Evolutionary conservation across 805 yeast genomes (phyloP), one percentile per base, ranked within the genome.

Genomic region (Candida xiaguanensis): DNA sequence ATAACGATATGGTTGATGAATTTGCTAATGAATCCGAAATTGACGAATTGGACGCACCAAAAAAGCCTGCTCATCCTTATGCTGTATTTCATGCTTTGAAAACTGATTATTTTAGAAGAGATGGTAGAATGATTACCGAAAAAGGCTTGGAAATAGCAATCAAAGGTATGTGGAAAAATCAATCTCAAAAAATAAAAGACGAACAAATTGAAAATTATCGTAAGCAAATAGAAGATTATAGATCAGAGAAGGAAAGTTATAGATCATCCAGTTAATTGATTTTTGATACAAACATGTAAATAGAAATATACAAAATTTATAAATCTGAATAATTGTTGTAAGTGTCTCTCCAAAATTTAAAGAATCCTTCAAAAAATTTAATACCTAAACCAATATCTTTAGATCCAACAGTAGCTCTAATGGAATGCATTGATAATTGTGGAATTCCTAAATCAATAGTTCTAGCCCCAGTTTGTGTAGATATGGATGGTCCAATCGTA

Each of bases 391-490:
- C 88, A 43, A 85, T 73, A 55, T 87, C 95, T 55, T 79, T 75
- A 15, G 85, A 72, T 30, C 95, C 95, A 22, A 82, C 74, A 11
- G 89, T 74, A 19, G 93, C 95, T 52, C 95, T 74, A 49, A 86
- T 82, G 30, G 88, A 80, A 62, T 86, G 95, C 95, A 86, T 86
- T 2, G 91, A 76, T 50, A 84, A 69, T 62, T 86, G 95, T 2
- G 95, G 80, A 49, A 86, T 82, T 40, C 95, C 95, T 42, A 85
- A 60, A 52, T 86, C 95, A 40, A 85, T 76, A 31, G 91, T 82
- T 53, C 86, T 70, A 3, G 85, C 85, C 40, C 88, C 88, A 1
- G 86, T 79, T 46, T 72, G 76, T 29, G 75, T 61, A 12, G 85
- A 67, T 39, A 81, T 65, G 8, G 74, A 69, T 16, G 87, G 95